phyloP scores from a whole-genome alignment of 192 early-diverging fungal genomes.

The Gaertneriomyces semiglobifer region DNA sequence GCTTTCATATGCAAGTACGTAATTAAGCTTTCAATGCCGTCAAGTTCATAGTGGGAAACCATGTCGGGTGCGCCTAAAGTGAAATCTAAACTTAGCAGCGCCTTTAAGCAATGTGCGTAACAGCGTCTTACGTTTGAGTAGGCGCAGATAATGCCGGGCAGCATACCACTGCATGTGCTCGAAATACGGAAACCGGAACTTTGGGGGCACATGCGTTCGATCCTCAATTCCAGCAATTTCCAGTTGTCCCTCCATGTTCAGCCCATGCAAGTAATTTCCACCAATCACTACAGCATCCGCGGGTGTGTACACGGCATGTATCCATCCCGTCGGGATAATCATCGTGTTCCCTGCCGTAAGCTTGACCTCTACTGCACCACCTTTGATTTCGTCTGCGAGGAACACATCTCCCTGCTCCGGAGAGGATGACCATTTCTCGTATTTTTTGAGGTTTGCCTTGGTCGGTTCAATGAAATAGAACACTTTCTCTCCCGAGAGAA shows the following conservation, averaged over 20 bases:
- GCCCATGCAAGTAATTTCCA: constrained; percentile 83
- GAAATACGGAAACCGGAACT: constrained; percentile 87
- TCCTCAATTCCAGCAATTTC: constrained; percentile 72
- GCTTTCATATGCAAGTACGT: constrained; percentile 39
- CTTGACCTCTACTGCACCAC: constrained; percentile 69
- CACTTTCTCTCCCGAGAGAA: constrained; percentile 77
- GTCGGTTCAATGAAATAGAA: constrained; percentile 91
- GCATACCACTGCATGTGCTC: constrained; percentile 82
- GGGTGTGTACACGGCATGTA: constrained; percentile 91
- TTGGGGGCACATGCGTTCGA: constrained; percentile 69
- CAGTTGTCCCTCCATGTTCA: constrained; percentile 71
- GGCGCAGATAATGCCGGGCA: constrained; percentile 54
- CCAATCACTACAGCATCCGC: constrained; percentile 85
- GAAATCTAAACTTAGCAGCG: not conserved
- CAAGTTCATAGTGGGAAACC: constrained; percentile 50
- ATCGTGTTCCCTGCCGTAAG: constrained; percentile 84
- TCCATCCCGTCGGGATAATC: constrained; percentile 92
- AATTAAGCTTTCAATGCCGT: constrained; percentile 51
- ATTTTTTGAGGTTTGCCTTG: constrained; percentile 74
- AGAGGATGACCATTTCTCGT: constrained; percentile 85
- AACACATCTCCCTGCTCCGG: constrained; percentile 76
- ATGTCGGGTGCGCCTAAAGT: constrained; percentile 22
- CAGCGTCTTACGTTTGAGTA: constrained; percentile 46
- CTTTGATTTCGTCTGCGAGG: constrained; percentile 78
- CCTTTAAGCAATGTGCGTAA: not conserved